Conservation (phyloP, 2,329 filamentous ascomycete species). For the Xylariaceae sp. region DNA sequence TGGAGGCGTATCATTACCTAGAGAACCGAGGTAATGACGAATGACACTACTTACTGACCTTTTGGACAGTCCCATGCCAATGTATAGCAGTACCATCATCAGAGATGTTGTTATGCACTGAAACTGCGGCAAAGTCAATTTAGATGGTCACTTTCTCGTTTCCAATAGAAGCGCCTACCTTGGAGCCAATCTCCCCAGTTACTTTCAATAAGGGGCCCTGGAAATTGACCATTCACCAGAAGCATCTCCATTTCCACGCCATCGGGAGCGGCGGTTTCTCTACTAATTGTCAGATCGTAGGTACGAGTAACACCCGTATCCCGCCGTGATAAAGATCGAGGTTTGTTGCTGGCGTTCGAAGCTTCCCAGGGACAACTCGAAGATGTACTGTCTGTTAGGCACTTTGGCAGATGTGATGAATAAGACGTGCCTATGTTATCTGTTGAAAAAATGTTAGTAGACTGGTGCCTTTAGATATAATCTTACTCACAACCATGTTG, state of each 20-base stretch:
- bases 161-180: conserved; percentile 5
- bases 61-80: conserved; percentile 25
- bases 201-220: conserved; percentile 54
- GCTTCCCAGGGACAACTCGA: conserved; percentile 5
- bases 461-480: neutral
- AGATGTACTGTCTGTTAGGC: neutral
- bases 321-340: conserved; percentile 3
- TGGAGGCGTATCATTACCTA: neutral
- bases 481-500: neutral
- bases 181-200: conserved; percentile 48
- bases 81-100: conserved; percentile 26
- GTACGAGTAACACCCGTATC: conserved; percentile 17
- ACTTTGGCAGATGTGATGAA: neutral
- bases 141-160: neutral
- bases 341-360: conserved; percentile 9
- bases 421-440: neutral
- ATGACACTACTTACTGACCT: neutral
- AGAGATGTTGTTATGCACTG: conserved; percentile 61
- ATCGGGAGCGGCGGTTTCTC: conserved; percentile 45
- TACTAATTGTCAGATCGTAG: conserved; percentile 40
- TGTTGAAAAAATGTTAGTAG: neutral
- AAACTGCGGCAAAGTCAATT: conserved; percentile 40
- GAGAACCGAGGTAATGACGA: neutral
- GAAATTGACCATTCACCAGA: conserved; percentile 55
- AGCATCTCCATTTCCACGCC: conserved; percentile 49